Evolutionary conservation across 257 asterid genomes (phyloP), one percentile per base, ranked within the genome.

Genomic region (Nicotiana knightiana): DNA sequence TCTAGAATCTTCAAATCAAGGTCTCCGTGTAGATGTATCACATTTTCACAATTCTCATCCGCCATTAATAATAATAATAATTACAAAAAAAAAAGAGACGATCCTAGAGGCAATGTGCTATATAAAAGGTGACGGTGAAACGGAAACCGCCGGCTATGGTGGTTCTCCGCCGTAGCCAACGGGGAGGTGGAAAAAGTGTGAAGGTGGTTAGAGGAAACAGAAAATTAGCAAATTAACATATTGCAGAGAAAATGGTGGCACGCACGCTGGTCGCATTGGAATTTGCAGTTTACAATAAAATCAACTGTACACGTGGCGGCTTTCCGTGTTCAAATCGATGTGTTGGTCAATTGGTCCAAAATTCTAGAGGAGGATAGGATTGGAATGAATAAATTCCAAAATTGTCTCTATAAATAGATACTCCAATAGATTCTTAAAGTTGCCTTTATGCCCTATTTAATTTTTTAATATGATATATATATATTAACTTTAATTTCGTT

Each of bases 21-120:
- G 84, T 94, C 98, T 21, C 99, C 99, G 37, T 96, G 99, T 32
- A 94, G 96, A 83, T 89, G 88, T 24, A 86, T 53, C 10, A 80
- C 33, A 33, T 80, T 84, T 28, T 67, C 81, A 3, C 71, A 28
- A 67, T 81, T 43, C 9, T 85, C 88, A 77, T 83, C 90, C 84
- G 89, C 87, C 97, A 93, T 93, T 39, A 11, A 37, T 16, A 73
- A 9, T n/a, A 12, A 79, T n/a, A 21, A 24, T 1, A 11, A 28
- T 28, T 28, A 28, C 30, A 28, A 21, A 28, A 13, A 46, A 11
- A 10, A 37, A 32, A 32, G 15, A 32, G 15, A 32, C 0, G 13
- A 66, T 66, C 21, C 13, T 64, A 43, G 7, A 46, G 5, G 7
- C 39, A 71, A 71, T 71, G 79, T 46, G 13, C 1, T 11, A 3